phyloP scores from a whole-genome alignment of 2,329 filamentous ascomycete species.

The Alternaria arbusti region DNA sequence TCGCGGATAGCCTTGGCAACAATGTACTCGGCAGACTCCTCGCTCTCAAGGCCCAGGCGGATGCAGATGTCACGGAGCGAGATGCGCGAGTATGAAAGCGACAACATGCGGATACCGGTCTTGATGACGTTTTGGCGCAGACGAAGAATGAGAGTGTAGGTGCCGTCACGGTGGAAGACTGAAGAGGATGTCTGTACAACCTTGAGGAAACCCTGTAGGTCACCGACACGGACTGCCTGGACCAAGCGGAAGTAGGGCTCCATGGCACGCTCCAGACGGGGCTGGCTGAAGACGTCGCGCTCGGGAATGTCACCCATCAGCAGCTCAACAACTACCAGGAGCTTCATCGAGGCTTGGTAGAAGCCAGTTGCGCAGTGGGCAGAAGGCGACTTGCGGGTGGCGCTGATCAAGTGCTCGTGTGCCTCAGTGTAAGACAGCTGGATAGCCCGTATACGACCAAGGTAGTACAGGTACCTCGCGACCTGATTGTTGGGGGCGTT shows the following conservation, averaged over 20 bases:
- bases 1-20: constrained; percentile 98
- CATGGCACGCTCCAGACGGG: constrained; percentile 83
- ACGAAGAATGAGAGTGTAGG: constrained; percentile 92
- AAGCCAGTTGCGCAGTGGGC: constrained; percentile 90
- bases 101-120: constrained; percentile 99
- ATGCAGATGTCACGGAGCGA: constrained; percentile 97
- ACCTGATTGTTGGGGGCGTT: constrained; percentile 98
- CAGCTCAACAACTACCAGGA: constrained; percentile 94
- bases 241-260: constrained; percentile 94
- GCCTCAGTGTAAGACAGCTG: constrained; percentile 97
- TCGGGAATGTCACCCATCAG: constrained; percentile 99
- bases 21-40: constrained; percentile 98
- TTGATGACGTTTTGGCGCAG: constrained; percentile 99
- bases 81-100: constrained; percentile 95
- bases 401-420: constrained; percentile 90
- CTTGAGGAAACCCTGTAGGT: constrained; percentile 90
- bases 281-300: constrained; percentile 89
- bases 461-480: constrained; percentile 94
- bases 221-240: constrained; percentile 94
- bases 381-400: constrained; percentile 92
- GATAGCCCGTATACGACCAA: constrained; percentile 94
- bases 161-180: constrained; percentile 90
- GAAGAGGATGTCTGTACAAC: constrained; percentile 81
- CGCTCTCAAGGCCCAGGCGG: constrained; percentile 87
- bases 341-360: constrained; percentile 93